These are phyloP conservation scores for Calendula officinalis DNA, from an alignment of 129 eudicot species.

Conservation along the genomic window DNA sequence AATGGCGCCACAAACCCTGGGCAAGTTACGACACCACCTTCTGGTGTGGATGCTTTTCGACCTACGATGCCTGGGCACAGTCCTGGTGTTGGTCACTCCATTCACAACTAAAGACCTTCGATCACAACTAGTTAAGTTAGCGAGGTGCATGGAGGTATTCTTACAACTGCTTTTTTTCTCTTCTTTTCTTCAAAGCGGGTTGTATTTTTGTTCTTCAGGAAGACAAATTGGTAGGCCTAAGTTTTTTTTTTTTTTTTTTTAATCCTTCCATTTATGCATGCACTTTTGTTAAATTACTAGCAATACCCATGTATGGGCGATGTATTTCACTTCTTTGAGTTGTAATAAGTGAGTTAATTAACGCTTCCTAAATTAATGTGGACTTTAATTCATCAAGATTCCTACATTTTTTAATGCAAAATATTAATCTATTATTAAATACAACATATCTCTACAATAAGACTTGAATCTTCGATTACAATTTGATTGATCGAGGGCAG, in stretches of 20 bases:
- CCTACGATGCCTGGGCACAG: slow-evolving; percentile 57
- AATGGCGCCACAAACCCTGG: slow-evolving; percentile 24
- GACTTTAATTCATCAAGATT: slow-evolving; percentile 3
- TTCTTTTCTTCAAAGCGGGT: slow-evolving; percentile 13
- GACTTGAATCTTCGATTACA: no score
- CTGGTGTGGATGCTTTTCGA: slow-evolving; percentile 38
- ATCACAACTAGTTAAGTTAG: slow-evolving; percentile 11
- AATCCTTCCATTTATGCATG: slow-evolving; percentile 11
- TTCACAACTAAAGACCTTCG: slow-evolving; percentile 26
- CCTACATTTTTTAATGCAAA: not conserved
- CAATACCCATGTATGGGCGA: slow-evolving; percentile 14
- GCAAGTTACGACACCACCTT: slow-evolving; percentile 28
- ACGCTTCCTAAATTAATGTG: slow-evolving; percentile 4
- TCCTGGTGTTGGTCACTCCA: slow-evolving; percentile 57
- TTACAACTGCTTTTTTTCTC: slow-evolving; percentile 8
- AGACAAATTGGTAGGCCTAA: not conserved
- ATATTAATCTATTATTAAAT: no score
- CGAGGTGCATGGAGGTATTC: slow-evolving; percentile 15
- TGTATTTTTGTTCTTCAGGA: slow-evolving; percentile 25
- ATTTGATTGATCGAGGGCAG: no score
- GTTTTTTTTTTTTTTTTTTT: not conserved
- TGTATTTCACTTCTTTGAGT: slow-evolving; percentile 11
- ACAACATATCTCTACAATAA: no score
- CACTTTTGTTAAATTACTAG: not conserved
- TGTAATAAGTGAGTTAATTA: slow-evolving; percentile 8